phyloP scores from a whole-genome alignment of 495 filamentous ascomycete genomes.

The Astrothelium macrocarpum region DNA sequence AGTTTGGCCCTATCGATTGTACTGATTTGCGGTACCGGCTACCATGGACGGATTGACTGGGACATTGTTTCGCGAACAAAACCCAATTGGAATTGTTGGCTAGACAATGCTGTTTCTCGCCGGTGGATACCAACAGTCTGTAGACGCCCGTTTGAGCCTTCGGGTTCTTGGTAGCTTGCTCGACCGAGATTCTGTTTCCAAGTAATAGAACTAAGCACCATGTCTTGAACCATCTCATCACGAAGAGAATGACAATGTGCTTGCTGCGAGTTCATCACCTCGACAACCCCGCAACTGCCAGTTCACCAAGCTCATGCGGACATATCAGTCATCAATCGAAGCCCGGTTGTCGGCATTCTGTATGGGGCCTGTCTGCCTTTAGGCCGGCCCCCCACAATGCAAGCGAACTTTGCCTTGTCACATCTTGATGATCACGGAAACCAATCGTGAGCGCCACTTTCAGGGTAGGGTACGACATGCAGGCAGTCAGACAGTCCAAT shows the following conservation, averaged over 20 bases:
- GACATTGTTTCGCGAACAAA: background rate
- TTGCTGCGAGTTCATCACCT: background rate
- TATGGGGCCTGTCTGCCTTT: background rate
- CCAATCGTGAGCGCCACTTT: background rate
- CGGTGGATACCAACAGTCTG: background rate
- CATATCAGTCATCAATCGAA: no score
- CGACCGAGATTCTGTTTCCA: no score
- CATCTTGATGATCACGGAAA: constrained; percentile 6
- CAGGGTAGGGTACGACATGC: background rate
- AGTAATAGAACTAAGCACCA: no score
- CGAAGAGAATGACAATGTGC: background rate
- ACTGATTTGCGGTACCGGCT: no score
- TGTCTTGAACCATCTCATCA: background rate
- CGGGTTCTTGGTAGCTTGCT: no score
- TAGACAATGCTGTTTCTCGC: background rate
- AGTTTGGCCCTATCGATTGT: background rate
- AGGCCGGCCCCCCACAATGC: background rate
- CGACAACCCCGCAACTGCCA: constrained; percentile 1
- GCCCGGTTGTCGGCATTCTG: constrained; percentile 1
- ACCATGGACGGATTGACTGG: background rate
- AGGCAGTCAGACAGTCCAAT: background rate
- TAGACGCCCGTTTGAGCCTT: background rate
- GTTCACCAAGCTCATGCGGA: constrained; percentile 2
- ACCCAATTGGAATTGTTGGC: background rate
- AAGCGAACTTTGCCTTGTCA: constrained; percentile 1